Conservation (phyloP, 2,329 filamentous ascomycete genomes). For the Magnaporthales sp. region DNA sequence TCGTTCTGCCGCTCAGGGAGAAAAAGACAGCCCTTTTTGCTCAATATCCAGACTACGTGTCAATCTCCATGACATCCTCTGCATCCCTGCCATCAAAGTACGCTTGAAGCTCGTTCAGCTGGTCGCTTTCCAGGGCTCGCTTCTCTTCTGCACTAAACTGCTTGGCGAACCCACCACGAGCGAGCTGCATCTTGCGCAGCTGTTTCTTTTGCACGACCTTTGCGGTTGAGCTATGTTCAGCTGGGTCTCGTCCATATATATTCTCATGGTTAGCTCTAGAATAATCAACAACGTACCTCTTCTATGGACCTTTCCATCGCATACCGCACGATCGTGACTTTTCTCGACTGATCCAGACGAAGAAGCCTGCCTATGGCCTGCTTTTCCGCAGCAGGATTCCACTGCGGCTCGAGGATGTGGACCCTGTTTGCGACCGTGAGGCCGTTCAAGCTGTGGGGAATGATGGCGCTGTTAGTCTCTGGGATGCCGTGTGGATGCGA, state of each 20-base stretch:
- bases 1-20: too few relatives aligned
- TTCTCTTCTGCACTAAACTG: neutral
- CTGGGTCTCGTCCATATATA: too few relatives aligned
- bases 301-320: slow-evolving; percentile 9
- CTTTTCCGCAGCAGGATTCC: slow-evolving; percentile 11
- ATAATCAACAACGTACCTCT: neutral
- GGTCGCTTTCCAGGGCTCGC: neutral
- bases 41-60: neutral
- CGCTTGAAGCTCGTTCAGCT: neutral
- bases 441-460: neutral
- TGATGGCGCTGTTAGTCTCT: neutral
- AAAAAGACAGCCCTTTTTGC: too few relatives aligned
- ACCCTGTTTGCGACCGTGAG: slow-evolving; percentile 16
- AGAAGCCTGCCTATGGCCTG: slow-evolving; percentile 11
- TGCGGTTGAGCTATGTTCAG: too few relatives aligned
- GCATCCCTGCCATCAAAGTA: neutral
- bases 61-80: neutral
- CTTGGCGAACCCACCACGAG: neutral
- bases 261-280: too few relatives aligned
- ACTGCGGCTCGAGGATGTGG: slow-evolving; percentile 11
- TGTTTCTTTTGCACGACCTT: neutral
- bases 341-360: slow-evolving; percentile 7
- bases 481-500: neutral
- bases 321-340: slow-evolving; percentile 10
- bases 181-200: neutral